Evolutionary conservation across 2,329 filamentous ascomycete genomes (phyloP), one percentile per base, ranked within the genome.

Genomic region (Pseudogymnoascus sp.): DNA sequence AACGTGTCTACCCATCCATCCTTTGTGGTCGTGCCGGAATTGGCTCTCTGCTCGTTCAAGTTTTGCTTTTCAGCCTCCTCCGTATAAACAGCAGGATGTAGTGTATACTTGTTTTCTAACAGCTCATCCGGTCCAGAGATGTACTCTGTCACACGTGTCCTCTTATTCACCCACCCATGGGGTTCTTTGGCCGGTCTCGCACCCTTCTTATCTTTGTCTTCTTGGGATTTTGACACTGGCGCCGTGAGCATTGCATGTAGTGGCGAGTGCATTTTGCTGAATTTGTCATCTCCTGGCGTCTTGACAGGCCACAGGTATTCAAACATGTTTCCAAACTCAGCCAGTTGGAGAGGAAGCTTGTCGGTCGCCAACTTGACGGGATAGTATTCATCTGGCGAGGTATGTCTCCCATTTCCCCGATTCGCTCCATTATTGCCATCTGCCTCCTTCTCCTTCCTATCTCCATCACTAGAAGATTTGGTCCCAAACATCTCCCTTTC

Each of bases 401-500:
- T 77, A n/a, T 66, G 62, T 65, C 66, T 65, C 67, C 65, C 23
- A 45, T 66, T 60, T 60, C 58, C 60, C 12, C 61, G 63, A 12
- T 62, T 30, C 28, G 60, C 23, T 36, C 39, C 60, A 11, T 58
- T 42, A 16, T 39, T 35, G 23, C 38, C 25, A 4, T 65, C 62
- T 61, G 7, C 58, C 25, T 63, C 61, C 28, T 58, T 58, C 33
- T 59, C 28, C 7, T 60, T 38, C 16, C 22, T 45, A 8, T 64
- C 63, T n/a, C 63, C 39, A 7, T 58, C 61, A 7, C 62, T 62
- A 9, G 64, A 12, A 14, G 64, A 11, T 14, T 62, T 79, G 78
- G 69, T 80, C 73, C 89, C 84, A 76, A 97, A 96, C 89, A 97
- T 94, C 65, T 86, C 89, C 70, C 91, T 84, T 72, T 97, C 93